These are phyloP conservation scores for Claviceps sp. DNA, from an alignment of 2,329 filamentous ascomycete species.

Conservation along the genomic window DNA sequence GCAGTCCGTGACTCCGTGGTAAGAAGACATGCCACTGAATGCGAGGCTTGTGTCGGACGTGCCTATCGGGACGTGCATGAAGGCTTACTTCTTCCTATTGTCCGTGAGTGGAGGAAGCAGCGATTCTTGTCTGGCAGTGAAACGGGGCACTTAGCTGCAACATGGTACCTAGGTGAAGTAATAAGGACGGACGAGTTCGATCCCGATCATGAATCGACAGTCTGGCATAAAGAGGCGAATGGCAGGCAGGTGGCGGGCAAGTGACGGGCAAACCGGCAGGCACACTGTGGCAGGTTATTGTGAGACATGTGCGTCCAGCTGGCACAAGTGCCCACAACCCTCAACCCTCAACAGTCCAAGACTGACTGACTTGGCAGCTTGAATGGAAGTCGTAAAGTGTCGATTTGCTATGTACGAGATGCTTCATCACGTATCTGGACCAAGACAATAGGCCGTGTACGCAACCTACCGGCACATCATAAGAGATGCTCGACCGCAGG, in stretches of 20 bases:
- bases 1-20: slow-evolving; percentile 4
- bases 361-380: no score
- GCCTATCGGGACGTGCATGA: not conserved
- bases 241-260: not conserved
- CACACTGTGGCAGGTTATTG: not conserved
- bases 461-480: no score
- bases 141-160: not conserved
- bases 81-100: not conserved
- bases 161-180: not conserved
- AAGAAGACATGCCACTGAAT: not conserved
- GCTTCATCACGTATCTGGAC: no score
- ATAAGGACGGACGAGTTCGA: not conserved
- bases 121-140: not conserved
- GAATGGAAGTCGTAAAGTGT: no score
- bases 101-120: not conserved
- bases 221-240: not conserved
- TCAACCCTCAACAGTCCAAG: no score
- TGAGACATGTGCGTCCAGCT: not conserved
- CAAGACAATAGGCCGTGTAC: no score
- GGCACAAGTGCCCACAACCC: not conserved
- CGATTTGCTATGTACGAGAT: no score
- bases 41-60: not conserved
- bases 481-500: no score
- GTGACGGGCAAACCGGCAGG: no score
- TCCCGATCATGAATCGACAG: not conserved